phyloP scores from a whole-genome alignment of 352 stramenopile species.

The Pythium phragmitis region DNA sequence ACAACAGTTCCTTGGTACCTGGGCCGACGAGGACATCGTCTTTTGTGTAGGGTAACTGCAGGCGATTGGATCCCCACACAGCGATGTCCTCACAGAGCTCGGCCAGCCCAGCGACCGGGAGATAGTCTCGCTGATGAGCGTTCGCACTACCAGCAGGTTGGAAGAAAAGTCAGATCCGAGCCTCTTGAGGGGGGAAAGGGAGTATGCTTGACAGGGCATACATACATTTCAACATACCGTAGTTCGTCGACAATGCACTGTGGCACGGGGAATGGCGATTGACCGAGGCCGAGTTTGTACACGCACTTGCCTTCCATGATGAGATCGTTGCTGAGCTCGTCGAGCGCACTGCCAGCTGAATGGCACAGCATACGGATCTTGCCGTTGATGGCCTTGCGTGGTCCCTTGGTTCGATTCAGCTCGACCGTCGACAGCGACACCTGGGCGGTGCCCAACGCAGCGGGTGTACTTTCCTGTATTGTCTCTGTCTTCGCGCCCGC shows the following conservation, averaged over 20 bases:
- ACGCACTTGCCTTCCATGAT: conserved; percentile 76
- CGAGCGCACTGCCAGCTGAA: conserved; percentile 70
- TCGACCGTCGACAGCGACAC: background rate
- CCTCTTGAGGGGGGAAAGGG: background rate
- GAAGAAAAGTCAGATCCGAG: background rate
- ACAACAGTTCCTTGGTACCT: conserved; percentile 88
- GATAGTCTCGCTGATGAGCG: conserved; percentile 80
- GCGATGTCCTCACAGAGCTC: conserved; percentile 81
- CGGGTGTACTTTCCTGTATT: background rate
- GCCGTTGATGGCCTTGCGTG: conserved; percentile 82
- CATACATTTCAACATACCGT: conserved; percentile 49
- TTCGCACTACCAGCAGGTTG: conserved; percentile 45
- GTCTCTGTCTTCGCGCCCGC: background rate
- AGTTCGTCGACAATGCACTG: conserved; percentile 88
- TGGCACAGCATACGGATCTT: conserved; percentile 86
- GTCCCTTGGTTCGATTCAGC: conserved; percentile 35
- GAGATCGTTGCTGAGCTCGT: conserved; percentile 87
- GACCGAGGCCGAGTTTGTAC: conserved; percentile 83
- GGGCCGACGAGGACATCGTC: conserved; percentile 85
- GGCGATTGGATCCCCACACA: conserved; percentile 50
- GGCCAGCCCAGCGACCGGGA: conserved; percentile 73
- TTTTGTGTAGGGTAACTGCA: conserved; percentile 61
- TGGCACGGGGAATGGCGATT: conserved; percentile 85
- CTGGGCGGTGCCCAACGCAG: conserved; percentile 7
- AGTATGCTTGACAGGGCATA: conserved; percentile 16